Evolutionary conservation across 495 filamentous ascomycete genomes (phyloP), one percentile per base, ranked within the genome.

Genomic region (Aspergillus conjunctus): DNA sequence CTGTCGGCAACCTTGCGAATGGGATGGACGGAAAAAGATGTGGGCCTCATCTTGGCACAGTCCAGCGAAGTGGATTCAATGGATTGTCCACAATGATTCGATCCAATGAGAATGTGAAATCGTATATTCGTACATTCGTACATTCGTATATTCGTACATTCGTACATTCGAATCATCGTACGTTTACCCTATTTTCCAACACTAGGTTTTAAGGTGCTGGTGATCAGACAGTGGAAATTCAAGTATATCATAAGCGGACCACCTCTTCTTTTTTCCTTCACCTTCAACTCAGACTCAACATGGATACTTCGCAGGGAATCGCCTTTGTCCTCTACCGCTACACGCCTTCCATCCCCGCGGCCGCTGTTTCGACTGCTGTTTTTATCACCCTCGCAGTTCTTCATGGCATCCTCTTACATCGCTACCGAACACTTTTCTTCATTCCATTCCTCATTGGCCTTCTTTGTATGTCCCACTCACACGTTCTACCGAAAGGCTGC

Each of bases 401-500:
- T 18, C 43, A 46, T 17, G 43, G 43, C 1, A 7, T 18, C 8
- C 9, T 8, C 17, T n/a, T 46, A 2, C 2, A n/a, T 18, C 43
- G 44, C 18, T 48, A 48, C 18, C 21, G 20, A 6, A 48, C 44
- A 18, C 18, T 48, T 20, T 48, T 48, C 44, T 48, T 48, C 44
- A 1, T 21, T 11, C 44, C 43, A 15, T 48, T 48, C 20, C 17
- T 48, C 17, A 21, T 21, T 48, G n/a, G 44, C 4, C 44, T 48
- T 48, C 44, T 21, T 11, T 48, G 43, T 46, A 46, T n/a, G 43
- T 18, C n/a, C n/a, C n/a, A n/a, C n/a, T n/a, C n/a, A n/a, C 26
- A 5, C 26, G 26, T 26, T 26, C 5, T 5, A 26, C 26, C 26
- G 2, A 5, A 26, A 2, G 2, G 26, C 5, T 26, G 2, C 5